Conservation (phyloP, 139 green algal species). For the Chlamydomonas sp. region DNA sequence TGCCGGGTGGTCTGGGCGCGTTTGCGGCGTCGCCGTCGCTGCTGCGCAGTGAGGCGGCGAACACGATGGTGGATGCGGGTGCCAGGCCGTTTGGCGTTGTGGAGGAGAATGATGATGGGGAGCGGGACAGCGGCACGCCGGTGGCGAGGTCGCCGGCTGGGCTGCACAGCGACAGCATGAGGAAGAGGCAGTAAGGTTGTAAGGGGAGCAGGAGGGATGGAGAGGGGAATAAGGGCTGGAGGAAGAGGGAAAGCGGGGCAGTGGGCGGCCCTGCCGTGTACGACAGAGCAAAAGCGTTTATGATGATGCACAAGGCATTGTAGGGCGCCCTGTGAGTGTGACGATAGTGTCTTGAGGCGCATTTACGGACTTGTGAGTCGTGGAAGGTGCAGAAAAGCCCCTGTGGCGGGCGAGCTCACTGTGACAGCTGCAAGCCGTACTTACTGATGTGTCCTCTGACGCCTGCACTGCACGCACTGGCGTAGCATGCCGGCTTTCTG, state of each 20-base stretch:
- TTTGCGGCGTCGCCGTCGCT: conserved; percentile 15
- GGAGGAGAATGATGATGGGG: not conserved
- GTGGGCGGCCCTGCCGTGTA: too few relatives aligned
- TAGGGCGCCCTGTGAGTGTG: too few relatives aligned
- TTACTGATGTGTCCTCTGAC: too few relatives aligned
- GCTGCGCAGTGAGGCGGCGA: conserved; percentile 32
- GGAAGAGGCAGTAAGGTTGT: not conserved
- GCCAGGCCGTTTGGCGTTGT: not conserved
- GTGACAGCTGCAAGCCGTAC: too few relatives aligned
- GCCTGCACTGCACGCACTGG: too few relatives aligned
- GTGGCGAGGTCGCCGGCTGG: conserved; percentile 6
- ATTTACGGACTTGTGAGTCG: too few relatives aligned
- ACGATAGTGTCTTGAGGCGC: too few relatives aligned
- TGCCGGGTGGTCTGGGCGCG: conserved; percentile 22
- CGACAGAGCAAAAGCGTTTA: too few relatives aligned
- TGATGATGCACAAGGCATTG: too few relatives aligned
- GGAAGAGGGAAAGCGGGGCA: not conserved
- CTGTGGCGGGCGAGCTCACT: too few relatives aligned
- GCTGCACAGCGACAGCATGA: conserved; percentile 22
- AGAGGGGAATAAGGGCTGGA: not conserved
- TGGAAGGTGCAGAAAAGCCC: too few relatives aligned
- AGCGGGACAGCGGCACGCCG: not conserved
- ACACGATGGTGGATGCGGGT: not conserved
- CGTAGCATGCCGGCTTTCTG: too few relatives aligned
- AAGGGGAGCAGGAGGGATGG: not conserved